A percentile compares a stretch with the other conserved stretches of the same genome.
phyloP scores from a whole-genome alignment of 2,329 filamentous ascomycete genomes.

The Juglanconis juglandina region DNA sequence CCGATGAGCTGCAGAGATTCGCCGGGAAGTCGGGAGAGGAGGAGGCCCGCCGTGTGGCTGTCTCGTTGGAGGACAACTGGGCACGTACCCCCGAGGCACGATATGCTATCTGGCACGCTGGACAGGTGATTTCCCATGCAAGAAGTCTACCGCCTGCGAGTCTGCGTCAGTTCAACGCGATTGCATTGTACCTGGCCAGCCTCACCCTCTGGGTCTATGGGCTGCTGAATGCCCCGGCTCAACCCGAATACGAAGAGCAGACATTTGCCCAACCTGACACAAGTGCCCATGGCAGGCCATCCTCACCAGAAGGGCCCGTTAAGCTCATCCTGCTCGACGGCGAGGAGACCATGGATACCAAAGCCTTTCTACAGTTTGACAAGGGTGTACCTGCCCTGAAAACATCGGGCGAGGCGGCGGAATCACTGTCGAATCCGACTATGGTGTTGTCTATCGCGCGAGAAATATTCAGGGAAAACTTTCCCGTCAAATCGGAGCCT shows the following conservation, averaged over 20 bases:
- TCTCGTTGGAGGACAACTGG: constrained; percentile 24
- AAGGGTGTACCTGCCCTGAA: constrained; percentile 22
- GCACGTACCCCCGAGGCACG: constrained; percentile 23
- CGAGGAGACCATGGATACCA: constrained; percentile 24
- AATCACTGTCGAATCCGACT: constrained; percentile 23
- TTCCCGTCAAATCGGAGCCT: constrained; percentile 25
- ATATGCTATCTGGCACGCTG: constrained; percentile 28
- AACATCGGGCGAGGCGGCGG: constrained; percentile 9
- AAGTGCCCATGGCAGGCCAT: neutral
- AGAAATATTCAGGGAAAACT: constrained; percentile 25
- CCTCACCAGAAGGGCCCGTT: neutral
- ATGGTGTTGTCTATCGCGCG: constrained; percentile 22
- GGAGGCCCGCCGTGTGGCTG: constrained; percentile 24
- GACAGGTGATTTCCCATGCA: constrained; percentile 24
- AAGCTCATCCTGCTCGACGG: constrained; percentile 24
- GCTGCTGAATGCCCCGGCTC: constrained; percentile 18
- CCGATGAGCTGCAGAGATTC: constrained; percentile 26
- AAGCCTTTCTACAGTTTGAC: constrained; percentile 25
- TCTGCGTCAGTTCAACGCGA: constrained; percentile 26
- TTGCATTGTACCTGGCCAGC: constrained; percentile 26
- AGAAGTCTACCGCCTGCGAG: constrained; percentile 23
- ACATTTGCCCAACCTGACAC: neutral
- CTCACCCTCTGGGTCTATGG: constrained; percentile 28
- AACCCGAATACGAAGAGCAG: neutral
- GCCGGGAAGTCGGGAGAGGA: constrained; percentile 28